Conservation (phyloP, 495 filamentous ascomycete genomes). For the Tuber calosporum region DNA sequence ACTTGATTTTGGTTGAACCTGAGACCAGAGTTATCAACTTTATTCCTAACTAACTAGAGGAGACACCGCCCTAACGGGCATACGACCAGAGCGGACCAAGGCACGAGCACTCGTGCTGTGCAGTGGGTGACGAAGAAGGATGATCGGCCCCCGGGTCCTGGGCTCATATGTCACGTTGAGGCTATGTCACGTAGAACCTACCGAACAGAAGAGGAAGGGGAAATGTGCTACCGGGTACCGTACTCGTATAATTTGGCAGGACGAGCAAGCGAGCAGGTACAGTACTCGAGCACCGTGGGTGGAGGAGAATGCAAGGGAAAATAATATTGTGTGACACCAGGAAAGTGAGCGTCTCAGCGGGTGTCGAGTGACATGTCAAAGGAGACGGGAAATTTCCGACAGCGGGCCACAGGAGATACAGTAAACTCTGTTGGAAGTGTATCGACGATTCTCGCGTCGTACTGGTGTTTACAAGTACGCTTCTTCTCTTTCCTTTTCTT, state of each 20-base stretch:
- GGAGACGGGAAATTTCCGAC: neutral
- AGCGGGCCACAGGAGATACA: neutral
- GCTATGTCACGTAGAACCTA: too few relatives aligned
- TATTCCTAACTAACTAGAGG: too few relatives aligned
- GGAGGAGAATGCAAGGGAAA: neutral
- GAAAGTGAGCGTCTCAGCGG: neutral
- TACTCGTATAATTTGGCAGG: neutral
- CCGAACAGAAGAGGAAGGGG: too few relatives aligned
- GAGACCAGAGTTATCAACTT: too few relatives aligned
- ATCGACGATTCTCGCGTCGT: neutral
- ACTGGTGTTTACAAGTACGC: neutral
- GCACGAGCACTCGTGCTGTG: too few relatives aligned
- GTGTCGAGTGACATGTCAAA: slow-evolving; percentile 3
- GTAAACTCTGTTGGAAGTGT: neutral
- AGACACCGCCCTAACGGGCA: too few relatives aligned
- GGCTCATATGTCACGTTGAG: neutral
- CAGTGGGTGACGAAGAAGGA: neutral
- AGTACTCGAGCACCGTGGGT: neutral
- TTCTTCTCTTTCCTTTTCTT: neutral
- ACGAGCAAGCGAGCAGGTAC: neutral
- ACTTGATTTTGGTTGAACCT: neutral
- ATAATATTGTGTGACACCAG: neutral
- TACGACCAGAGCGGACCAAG: neutral
- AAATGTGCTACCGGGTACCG: too few relatives aligned
- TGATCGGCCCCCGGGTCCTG: neutral